Evolutionary conservation across 257 asterid genomes (phyloP).

Genomic region (Prunella vulgaris): DNA sequence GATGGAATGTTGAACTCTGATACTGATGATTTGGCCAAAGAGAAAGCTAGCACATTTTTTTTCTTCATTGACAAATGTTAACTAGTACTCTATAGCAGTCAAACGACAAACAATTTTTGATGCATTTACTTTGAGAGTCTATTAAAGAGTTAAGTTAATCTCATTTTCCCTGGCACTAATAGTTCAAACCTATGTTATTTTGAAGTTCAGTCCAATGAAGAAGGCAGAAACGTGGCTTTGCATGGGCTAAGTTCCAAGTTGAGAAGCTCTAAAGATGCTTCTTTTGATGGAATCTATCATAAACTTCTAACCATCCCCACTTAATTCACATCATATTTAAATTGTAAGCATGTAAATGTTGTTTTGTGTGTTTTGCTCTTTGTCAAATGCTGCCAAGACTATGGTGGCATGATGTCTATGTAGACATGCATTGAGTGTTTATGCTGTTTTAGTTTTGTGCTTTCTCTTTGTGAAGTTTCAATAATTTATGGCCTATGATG

Average conservation of each 20-base stretch:
- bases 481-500: no score
- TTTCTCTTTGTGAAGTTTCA: no score
- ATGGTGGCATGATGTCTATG: neutral
- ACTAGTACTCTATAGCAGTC: no score
- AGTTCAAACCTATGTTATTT: conserved; percentile 13
- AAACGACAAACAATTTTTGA: neutral
- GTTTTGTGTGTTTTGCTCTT: neutral
- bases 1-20: conserved; percentile 33
- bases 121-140: neutral
- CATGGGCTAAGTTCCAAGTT: conserved; percentile 55
- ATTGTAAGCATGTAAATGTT: neutral
- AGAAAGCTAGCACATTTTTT: conserved; percentile 20
- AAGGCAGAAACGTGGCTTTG: conserved; percentile 85
- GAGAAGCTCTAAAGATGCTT: conserved; percentile 48
- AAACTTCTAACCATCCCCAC: conserved; percentile 45
- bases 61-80: no score
- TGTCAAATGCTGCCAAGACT: neutral
- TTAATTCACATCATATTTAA: conserved; percentile 7
- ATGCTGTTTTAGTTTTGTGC: no score
- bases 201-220: conserved; percentile 69
- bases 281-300: conserved; percentile 49
- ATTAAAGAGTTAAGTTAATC: conserved; percentile 1
- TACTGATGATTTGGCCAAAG: conserved; percentile 28
- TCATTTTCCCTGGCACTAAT: conserved; percentile 9
- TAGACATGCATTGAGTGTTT: no score